Evolutionary conservation across 768 basidiomycete species (phyloP).

Genomic region (Filobasidium floriforme): DNA sequence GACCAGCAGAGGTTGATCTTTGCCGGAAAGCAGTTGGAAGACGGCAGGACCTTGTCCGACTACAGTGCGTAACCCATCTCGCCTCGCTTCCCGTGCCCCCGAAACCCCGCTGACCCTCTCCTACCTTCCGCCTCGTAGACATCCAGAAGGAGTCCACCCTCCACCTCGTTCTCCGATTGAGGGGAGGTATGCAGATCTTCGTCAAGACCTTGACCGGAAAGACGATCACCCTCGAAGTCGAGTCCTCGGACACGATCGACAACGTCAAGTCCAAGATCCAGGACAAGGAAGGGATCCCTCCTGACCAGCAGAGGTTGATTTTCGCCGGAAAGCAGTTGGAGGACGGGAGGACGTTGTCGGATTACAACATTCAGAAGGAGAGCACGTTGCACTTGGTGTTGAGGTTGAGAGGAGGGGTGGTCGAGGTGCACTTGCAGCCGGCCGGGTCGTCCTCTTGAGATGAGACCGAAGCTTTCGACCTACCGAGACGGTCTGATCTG

Average conservation of each 20-base stretch:
- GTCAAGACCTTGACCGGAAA: constrained; percentile 61
- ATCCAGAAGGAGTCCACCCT: constrained; percentile 46
- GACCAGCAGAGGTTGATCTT: constrained; percentile 88
- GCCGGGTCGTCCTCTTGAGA: not conserved
- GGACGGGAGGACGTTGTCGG: constrained; percentile 80
- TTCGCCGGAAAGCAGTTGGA: constrained; percentile 90
- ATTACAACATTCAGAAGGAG: constrained; percentile 57
- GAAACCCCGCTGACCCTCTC: not conserved
- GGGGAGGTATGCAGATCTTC: constrained; percentile 50
- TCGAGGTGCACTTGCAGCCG: constrained; percentile 5
- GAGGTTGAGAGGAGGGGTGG: constrained; percentile 79
- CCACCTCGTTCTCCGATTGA: constrained; percentile 64
- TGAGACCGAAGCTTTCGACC: no score
- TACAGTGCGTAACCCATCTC: not conserved
- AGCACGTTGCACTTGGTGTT: constrained; percentile 54
- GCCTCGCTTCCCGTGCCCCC: not conserved
- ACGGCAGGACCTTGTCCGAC: constrained; percentile 73
- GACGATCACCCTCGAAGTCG: constrained; percentile 82
- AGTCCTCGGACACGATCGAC: constrained; percentile 87
- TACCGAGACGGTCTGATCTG: no score
- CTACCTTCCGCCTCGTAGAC: constrained; percentile 32
- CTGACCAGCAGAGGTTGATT: constrained; percentile 82
- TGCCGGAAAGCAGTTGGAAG: constrained; percentile 85
- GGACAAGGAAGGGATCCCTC: constrained; percentile 89
- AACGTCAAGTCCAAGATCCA: constrained; percentile 93